These are phyloP conservation scores for Cinchona pubescens DNA, from an alignment of 257 asterid genomes.

Conservation along the genomic window DNA sequence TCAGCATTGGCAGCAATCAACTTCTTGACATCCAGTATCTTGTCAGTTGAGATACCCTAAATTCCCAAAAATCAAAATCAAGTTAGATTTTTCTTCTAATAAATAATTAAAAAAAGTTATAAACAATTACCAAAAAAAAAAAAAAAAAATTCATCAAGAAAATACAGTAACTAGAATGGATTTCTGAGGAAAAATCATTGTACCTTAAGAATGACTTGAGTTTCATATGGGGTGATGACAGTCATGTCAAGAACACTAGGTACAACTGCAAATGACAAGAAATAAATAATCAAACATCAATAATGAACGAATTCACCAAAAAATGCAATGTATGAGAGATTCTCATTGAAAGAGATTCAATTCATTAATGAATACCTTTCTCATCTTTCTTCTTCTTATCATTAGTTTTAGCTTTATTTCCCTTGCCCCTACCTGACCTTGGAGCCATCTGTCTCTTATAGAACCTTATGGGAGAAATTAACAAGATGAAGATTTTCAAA, in stretches of 20 bases:
- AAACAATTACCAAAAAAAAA: neutral
- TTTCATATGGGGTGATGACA: conserved; percentile 78
- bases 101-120: neutral
- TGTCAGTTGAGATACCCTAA: conserved; percentile 97
- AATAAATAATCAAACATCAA: neutral
- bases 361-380: conserved; percentile 44
- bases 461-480: neutral
- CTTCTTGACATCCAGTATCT: conserved; percentile 85
- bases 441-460: conserved; percentile 60
- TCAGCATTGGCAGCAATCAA: conserved; percentile 72
- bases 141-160: neutral
- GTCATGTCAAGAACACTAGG: conserved; percentile 74
- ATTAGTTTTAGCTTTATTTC: conserved; percentile 57
- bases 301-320: neutral
- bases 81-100: neutral
- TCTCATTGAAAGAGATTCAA: neutral
- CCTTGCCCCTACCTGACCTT: conserved; percentile 81
- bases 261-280: conserved; percentile 48
- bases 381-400: conserved; percentile 98
- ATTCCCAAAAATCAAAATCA: neutral
- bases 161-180: neutral
- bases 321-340: neutral
- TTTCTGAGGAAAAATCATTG: conserved; percentile 7
- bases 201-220: conserved; percentile 89
- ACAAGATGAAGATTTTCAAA: neutral